These are phyloP conservation scores for Neohortaea acidophila DNA, from an alignment of 495 filamentous ascomycete species.

Conservation along the genomic window DNA sequence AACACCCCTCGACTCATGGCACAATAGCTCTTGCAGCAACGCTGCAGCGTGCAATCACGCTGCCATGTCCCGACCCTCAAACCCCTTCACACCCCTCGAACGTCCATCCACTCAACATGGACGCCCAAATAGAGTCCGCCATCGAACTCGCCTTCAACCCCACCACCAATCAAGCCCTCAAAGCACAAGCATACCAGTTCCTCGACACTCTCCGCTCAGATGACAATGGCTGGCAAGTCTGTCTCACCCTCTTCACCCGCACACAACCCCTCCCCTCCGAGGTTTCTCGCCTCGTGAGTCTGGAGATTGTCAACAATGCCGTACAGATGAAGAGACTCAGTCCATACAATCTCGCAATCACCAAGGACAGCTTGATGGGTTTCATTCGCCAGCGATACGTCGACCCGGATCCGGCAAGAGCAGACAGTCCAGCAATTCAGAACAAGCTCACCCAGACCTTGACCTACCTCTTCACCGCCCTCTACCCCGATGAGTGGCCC, in stretches of 20 bases:
- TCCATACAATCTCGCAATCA: constrained; percentile 44
- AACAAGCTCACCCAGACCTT: constrained; percentile 95
- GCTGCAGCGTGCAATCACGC: no score
- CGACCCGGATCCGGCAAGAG: constrained; percentile 30
- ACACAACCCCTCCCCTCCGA: constrained; percentile 57
- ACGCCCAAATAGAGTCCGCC: constrained; percentile 65
- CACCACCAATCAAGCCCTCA: constrained; percentile 53
- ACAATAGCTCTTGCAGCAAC: no score
- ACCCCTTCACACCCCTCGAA: not conserved
- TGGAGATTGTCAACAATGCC: constrained; percentile 86
- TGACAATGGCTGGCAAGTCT: constrained; percentile 70
- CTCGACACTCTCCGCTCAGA: constrained; percentile 66
- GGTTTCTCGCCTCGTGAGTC: constrained; percentile 67
- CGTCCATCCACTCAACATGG: constrained; percentile 7
- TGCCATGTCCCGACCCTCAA: no score
- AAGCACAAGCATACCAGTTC: constrained; percentile 75
- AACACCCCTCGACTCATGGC: no score
- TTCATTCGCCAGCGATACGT: constrained; percentile 64
- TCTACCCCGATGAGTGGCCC: constrained; percentile 76
- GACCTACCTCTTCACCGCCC: constrained; percentile 71
- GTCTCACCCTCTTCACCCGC: constrained; percentile 68
- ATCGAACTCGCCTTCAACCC: constrained; percentile 82
- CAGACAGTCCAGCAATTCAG: constrained; percentile 63
- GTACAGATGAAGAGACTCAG: constrained; percentile 61
- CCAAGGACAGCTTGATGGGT: constrained; percentile 61